Evolutionary conservation across 2,329 filamentous ascomycete species (phyloP).

Genomic region (Venturiaceae sp.): DNA sequence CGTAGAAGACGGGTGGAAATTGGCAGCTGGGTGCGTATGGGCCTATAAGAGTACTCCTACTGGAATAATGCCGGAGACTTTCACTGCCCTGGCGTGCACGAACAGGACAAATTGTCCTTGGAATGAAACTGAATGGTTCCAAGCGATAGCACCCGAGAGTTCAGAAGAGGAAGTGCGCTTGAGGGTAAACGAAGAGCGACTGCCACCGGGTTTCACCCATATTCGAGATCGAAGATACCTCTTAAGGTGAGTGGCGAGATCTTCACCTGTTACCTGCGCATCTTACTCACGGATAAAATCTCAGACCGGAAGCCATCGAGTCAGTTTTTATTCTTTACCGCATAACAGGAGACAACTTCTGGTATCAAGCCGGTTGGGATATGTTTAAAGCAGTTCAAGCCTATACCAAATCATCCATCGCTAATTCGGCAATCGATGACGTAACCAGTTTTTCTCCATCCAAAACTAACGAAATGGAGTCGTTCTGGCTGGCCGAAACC

Average conservation of each 20-base stretch:
- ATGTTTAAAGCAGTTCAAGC: constrained; percentile 37
- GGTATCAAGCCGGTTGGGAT: constrained; percentile 35
- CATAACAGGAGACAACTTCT: constrained; percentile 42
- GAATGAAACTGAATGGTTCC: constrained; percentile 24
- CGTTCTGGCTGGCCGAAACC: constrained; percentile 85
- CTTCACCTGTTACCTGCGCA: constrained; percentile 34
- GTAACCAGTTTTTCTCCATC: constrained; percentile 26
- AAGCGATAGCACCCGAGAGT: not conserved
- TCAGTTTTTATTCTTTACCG: constrained; percentile 52
- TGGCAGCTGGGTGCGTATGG: constrained; percentile 63
- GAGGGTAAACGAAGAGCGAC: constrained; percentile 23
- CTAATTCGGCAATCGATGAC: constrained; percentile 35
- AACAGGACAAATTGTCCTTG: constrained; percentile 40
- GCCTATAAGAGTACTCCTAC: constrained; percentile 51
- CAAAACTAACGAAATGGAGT: constrained; percentile 41
- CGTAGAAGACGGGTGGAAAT: constrained; percentile 51
- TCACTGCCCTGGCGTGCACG: constrained; percentile 41
- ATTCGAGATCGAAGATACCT: constrained; percentile 38
- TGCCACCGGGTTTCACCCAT: constrained; percentile 32
- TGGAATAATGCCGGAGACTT: constrained; percentile 57
- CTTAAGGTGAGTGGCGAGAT: constrained; percentile 38
- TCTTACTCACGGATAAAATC: too few species aligned
- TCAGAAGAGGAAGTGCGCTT: constrained; percentile 16
- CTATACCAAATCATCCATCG: constrained; percentile 31
- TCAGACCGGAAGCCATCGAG: constrained; percentile 49